Evolutionary conservation across 768 basidiomycete species (phyloP), one percentile per base, ranked within the genome.

Genomic region (Mycena kentingensis): DNA sequence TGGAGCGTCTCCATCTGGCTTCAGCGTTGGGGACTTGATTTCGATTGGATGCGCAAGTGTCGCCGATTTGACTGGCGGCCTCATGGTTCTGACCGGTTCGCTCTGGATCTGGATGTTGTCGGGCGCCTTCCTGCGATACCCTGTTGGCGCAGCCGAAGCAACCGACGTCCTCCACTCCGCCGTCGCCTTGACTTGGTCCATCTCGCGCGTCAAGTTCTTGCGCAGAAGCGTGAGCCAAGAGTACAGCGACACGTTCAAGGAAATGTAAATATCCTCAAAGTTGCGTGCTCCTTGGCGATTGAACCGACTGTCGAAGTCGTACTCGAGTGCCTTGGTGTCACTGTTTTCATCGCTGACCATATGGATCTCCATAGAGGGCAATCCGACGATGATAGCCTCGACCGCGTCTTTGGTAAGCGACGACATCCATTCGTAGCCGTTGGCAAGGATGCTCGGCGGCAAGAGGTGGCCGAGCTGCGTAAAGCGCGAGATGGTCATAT

Each of bases 191-290:
- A 81, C 84, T 63, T 88, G 87, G 21, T 89, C 87, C 80, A 93
- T 81, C 64, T 92, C 91, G 49, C 86, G 73, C 13, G 83, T 75
- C 60, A 91, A 70, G 54, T 83, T 88, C 67, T 89, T 91, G 51
- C 88, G 82, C 34, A 91, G 76, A 21, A 86, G 68, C 1, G 87
- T 89, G 38, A 93, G 78, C 88, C 89, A 91, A 8, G 88, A 81
- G 63, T 92, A 92, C 2, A 92, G 73, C 0, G 85, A 79, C 63
- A 91, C 83, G 71, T 93, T 93, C 58, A 93, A 75, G 3, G 89
- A 87, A 68, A 93, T 90, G 67, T 87, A 92, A 49, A 93, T 90
- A 58, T 90, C 87, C 59, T 90, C 85, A 26, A 78, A 74, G 44
- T 82, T 79, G 58, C 75, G 72, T 68, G 73, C 72, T 22, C 77